Evolutionary conservation across 1,284 basidiomycete species (phyloP).

Genomic region (Veloporphyrellus conicus): DNA sequence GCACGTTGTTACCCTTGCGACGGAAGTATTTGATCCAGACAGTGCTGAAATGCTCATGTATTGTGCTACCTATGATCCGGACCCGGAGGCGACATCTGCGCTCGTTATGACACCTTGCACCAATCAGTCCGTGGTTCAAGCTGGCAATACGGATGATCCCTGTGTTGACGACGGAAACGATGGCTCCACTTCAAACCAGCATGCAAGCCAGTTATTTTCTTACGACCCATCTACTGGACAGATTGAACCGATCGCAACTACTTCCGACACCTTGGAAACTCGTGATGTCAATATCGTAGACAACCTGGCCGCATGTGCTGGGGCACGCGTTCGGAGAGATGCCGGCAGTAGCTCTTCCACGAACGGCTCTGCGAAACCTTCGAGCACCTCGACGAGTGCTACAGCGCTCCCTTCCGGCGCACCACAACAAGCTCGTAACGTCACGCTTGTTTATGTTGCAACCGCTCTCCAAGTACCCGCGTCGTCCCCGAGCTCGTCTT

Average conservation of each 20-base stretch:
- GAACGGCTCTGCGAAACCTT: constrained; percentile 1
- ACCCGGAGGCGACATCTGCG: constrained; percentile 44
- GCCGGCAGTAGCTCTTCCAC: constrained; percentile 4
- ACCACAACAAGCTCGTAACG: constrained; percentile 35
- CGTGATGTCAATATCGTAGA: constrained; percentile 2
- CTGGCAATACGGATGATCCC: constrained; percentile 3
- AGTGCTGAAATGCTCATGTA: constrained; percentile 38
- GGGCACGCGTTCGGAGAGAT: constrained; percentile 12
- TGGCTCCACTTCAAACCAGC: constrained; percentile 20
- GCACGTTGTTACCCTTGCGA: constrained; percentile 41
- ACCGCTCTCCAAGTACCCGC: constrained; percentile 32
- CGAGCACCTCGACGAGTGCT: constrained; percentile 16
- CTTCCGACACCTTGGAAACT: constrained; percentile 20
- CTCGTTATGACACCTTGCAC: constrained; percentile 49
- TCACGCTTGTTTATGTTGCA: constrained; percentile 47
- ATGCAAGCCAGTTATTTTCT: constrained; percentile 56
- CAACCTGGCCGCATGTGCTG: constrained; percentile 3
- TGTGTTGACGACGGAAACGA: constrained; percentile 6
- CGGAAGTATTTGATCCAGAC: constrained; percentile 42
- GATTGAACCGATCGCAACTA: constrained; percentile 52
- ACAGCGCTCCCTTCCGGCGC: constrained; percentile 11
- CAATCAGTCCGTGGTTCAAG: constrained; percentile 28
- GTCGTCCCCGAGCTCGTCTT: background rate
- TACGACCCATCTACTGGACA: constrained; percentile 47
- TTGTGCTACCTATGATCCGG: constrained; percentile 61